Conservation (phyloP, 1,284 basidiomycete genomes). For the Omphalotus olearius region DNA sequence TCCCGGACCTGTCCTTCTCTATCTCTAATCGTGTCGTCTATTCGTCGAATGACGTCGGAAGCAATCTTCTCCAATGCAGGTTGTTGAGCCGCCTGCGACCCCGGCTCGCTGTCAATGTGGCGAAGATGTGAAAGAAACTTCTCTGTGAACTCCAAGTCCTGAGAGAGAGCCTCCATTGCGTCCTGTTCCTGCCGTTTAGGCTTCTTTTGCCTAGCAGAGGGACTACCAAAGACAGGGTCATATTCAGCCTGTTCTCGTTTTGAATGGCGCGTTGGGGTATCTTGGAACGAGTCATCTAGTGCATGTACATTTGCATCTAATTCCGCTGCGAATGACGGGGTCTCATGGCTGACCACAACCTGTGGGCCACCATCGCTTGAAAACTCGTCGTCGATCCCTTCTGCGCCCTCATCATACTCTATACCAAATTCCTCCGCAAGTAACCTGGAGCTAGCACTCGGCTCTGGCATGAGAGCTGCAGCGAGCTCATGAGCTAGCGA, state of each 20-base stretch:
- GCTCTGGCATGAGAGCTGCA: conserved; percentile 78
- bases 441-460: conserved; percentile 65
- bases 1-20: conserved; percentile 75
- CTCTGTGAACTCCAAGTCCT: conserved; percentile 72
- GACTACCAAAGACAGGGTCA: conserved; percentile 44
- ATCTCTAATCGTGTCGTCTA: conserved; percentile 70
- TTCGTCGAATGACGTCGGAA: conserved; percentile 68
- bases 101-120: conserved; percentile 55
- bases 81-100: conserved; percentile 36
- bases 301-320: conserved; percentile 15
- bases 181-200: conserved; percentile 48
- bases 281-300: conserved; percentile 22
- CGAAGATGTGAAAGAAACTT: conserved; percentile 70
- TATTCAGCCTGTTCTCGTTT: conserved; percentile 19
- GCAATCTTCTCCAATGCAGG: conserved; percentile 64
- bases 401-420: conserved; percentile 80
- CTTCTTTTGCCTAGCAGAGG: conserved; percentile 26
- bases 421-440: conserved; percentile 82
- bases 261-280: conserved; percentile 12
- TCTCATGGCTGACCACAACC: conserved; percentile 25
- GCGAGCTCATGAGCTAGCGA: conserved; percentile 82
- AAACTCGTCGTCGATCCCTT: conserved; percentile 62
- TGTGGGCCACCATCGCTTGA: conserved; percentile 20
- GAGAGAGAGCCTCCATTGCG: conserved; percentile 65
- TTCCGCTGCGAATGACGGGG: conserved; percentile 32